phyloP scores from a whole-genome alignment of 1,284 basidiomycete genomes.

The Trichosporon asahii region DNA sequence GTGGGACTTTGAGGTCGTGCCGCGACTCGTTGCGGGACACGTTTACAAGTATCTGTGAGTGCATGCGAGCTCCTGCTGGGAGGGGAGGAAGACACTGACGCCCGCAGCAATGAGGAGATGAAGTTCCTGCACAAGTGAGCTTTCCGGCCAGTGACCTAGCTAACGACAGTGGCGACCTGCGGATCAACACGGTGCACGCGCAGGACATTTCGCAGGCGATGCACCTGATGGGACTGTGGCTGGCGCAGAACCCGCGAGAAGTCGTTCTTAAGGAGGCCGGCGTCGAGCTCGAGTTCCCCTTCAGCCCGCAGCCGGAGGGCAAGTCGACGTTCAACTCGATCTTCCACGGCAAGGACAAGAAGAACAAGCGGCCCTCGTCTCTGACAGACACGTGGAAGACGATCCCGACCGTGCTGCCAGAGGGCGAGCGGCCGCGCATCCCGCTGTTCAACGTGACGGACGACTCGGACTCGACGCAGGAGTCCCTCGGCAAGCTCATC shows the following conservation, averaged over 20 bases:
- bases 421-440: conserved; percentile 60
- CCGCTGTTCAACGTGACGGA: conserved; percentile 84
- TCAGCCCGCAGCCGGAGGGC: conserved; percentile 14
- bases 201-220: conserved; percentile 71
- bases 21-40: conserved; percentile 67
- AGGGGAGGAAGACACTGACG: neutral
- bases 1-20: conserved; percentile 57
- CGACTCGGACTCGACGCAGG: conserved; percentile 70
- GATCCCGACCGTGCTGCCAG: conserved; percentile 53
- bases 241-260: conserved; percentile 30
- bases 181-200: conserved; percentile 73
- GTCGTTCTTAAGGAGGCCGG: conserved; percentile 57
- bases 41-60: conserved; percentile 68
- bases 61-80: neutral
- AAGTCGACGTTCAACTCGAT: conserved; percentile 15
- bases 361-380: conserved; percentile 18
- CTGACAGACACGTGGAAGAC: conserved; percentile 41
- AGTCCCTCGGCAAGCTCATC: conserved; percentile 68
- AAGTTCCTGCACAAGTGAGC: conserved; percentile 65
- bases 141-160: neutral
- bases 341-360: conserved; percentile 4
- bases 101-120: conserved; percentile 67
- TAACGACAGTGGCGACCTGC: conserved; percentile 61
- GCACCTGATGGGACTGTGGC: conserved; percentile 59
- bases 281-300: conserved; percentile 61